phyloP scores from a whole-genome alignment of 2,329 filamentous ascomycete species.

The Celoporthe dispersa region DNA sequence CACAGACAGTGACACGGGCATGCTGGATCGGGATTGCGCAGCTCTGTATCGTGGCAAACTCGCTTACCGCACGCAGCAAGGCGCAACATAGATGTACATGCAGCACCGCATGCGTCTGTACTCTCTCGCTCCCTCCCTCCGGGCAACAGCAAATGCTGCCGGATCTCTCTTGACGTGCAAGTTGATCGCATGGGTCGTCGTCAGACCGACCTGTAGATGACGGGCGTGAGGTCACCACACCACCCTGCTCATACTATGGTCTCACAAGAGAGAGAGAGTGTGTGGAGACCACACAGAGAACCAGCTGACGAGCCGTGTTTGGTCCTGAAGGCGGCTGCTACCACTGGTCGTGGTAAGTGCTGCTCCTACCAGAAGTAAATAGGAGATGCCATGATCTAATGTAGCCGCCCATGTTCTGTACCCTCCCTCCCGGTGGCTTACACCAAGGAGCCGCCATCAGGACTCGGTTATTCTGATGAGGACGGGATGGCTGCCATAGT shows the following conservation, averaged over 20 bases:
- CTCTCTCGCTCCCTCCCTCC: not conserved
- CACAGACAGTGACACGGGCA: constrained; percentile 2
- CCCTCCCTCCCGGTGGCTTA: constrained; percentile 22
- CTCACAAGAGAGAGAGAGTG: not conserved
- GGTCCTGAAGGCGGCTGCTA: not conserved
- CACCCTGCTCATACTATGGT: not conserved
- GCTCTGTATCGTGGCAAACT: constrained; percentile 21
- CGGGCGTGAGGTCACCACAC: not conserved
- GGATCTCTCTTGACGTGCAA: constrained; percentile 20
- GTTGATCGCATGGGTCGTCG: constrained; percentile 20
- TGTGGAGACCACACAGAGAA: not conserved
- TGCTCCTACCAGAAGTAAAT: not conserved
- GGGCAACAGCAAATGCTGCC: constrained; percentile 17
- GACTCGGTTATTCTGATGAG: constrained; percentile 14
- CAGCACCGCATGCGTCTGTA: constrained; percentile 12
- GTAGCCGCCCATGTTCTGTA: constrained; percentile 20
- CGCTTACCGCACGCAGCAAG: constrained; percentile 26
- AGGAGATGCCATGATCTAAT: constrained; percentile 14
- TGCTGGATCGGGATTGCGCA: constrained; percentile 25
- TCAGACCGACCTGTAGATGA: constrained; percentile 16
- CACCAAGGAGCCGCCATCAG: not conserved
- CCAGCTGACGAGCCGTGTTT: not conserved
- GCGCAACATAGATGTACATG: constrained; percentile 10
- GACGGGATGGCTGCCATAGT: constrained; percentile 17
- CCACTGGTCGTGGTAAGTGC: not conserved